Conservation (phyloP, 768 basidiomycete genomes). For the Mycena haematopus region DNA sequence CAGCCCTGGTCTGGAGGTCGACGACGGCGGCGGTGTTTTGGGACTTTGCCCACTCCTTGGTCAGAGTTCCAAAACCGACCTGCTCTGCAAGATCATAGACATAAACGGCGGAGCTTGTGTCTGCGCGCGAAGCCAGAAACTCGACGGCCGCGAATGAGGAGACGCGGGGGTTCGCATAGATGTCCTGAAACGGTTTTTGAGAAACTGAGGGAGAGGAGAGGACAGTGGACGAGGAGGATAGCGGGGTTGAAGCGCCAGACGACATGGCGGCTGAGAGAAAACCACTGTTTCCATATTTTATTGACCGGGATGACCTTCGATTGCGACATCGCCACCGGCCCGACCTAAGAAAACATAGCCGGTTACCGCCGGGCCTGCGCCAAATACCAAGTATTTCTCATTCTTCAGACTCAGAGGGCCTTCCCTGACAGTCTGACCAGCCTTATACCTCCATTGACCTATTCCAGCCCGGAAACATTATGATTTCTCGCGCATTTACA, state of each 20-base stretch:
- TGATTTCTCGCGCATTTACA: neutral
- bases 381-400: too few species aligned
- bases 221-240: conserved; percentile 48
- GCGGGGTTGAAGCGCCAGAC: conserved; percentile 48
- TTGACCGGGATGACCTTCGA: conserved; percentile 31
- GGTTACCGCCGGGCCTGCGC: too few species aligned
- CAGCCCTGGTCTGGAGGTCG: conserved; percentile 80
- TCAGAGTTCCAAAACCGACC: conserved; percentile 78
- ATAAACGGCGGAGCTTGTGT: conserved; percentile 71
- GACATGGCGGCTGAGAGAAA: conserved; percentile 23
- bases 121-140: conserved; percentile 62
- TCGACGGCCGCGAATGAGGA: conserved; percentile 73
- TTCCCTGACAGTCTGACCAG: too few species aligned
- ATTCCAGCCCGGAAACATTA: neutral
- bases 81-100: conserved; percentile 86
- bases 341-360: too few species aligned
- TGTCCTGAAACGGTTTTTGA: conserved; percentile 35
- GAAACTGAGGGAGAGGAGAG: conserved; percentile 46
- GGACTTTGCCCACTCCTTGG: conserved; percentile 66
- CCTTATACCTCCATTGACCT: neutral
- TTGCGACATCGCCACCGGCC: conserved; percentile 40
- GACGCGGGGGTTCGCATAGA: conserved; percentile 50
- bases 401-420: too few species aligned
- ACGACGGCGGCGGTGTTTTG: conserved; percentile 60
- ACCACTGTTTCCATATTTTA: conserved; percentile 2